Evolutionary conservation across 768 basidiomycete genomes (phyloP).

Genomic region (Pleurotus djamor): DNA sequence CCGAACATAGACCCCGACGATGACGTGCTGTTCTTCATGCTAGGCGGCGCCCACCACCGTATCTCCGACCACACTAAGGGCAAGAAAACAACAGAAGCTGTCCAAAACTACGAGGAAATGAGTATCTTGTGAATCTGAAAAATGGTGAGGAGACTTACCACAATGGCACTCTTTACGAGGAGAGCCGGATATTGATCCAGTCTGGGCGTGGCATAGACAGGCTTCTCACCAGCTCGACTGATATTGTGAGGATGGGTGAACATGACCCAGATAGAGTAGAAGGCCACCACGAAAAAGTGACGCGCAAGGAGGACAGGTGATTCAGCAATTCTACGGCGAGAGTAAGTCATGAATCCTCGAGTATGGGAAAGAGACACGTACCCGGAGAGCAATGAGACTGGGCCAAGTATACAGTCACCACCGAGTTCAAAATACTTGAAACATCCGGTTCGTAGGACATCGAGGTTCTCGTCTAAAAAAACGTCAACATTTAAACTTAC

Average conservation of each 20-base stretch:
- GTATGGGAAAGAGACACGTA: conserved; percentile 30
- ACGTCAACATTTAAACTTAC: not conserved
- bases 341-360: not conserved
- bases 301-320: conserved; percentile 78
- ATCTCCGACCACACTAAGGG: conserved; percentile 90
- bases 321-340: conserved; percentile 59
- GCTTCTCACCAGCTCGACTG: conserved; percentile 29
- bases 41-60: conserved; percentile 58
- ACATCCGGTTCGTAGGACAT: conserved; percentile 76
- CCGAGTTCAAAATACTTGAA: conserved; percentile 98
- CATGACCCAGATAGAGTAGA: conserved; percentile 91
- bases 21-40: not conserved
- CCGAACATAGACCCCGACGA: not conserved
- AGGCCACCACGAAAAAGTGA: conserved; percentile 95
- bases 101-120: conserved; percentile 66
- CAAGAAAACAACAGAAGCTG: conserved; percentile 84
- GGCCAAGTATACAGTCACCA: conserved; percentile 84
- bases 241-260: conserved; percentile 53
- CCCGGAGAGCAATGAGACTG: conserved; percentile 90
- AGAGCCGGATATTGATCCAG: conserved; percentile 70
- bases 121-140: not conserved
- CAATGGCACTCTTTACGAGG: conserved; percentile 55
- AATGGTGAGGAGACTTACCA: conserved; percentile 51
- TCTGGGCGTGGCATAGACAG: conserved; percentile 36
- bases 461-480: conserved; percentile 53